Conservation (phyloP, 345 rosid genomes). For the Lenwebbia sp. region DNA sequence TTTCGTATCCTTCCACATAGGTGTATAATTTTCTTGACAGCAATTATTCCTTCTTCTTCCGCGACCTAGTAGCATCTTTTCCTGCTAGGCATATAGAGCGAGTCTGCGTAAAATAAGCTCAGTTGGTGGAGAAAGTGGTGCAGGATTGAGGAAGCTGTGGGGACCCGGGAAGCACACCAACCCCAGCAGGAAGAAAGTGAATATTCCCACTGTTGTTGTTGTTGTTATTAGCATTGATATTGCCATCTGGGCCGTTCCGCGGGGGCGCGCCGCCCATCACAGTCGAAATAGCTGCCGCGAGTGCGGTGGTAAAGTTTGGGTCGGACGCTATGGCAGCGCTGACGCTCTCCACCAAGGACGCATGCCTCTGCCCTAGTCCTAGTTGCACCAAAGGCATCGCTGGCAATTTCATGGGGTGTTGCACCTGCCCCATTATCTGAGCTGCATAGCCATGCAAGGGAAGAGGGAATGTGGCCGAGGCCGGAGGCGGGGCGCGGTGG, state of each 20-base stretch:
- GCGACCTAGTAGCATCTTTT: not conserved
- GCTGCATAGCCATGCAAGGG: conserved; percentile 33
- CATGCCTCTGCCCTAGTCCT: conserved; percentile 35
- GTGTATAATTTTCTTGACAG: not conserved
- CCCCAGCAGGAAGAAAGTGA: conserved; percentile 2
- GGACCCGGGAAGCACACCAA: conserved; percentile 39
- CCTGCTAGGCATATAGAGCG: not conserved
- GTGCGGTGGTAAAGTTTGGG: conserved; percentile 73
- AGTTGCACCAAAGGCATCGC: conserved; percentile 13
- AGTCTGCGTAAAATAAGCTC: not conserved
- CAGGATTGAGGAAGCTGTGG: conserved; percentile 88
- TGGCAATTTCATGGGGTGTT: conserved; percentile 20
- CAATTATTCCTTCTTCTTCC: not conserved
- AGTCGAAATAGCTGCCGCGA: conserved; percentile 67
- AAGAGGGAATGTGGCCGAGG: conserved; percentile 19
- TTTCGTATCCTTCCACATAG: not conserved
- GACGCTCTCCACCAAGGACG: conserved; percentile 55
- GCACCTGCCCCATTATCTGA: not conserved
- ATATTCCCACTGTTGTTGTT: conserved; percentile 1
- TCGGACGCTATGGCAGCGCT: conserved; percentile 70
- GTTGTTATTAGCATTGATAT: conserved; percentile 4
- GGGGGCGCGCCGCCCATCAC: conserved; percentile 27
- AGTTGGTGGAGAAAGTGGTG: conserved; percentile 75
- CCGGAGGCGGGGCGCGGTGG: not conserved
- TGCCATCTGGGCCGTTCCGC: conserved; percentile 1